Conservation (phyloP, 106 monocot species). For the Acorus gramineus region DNA sequence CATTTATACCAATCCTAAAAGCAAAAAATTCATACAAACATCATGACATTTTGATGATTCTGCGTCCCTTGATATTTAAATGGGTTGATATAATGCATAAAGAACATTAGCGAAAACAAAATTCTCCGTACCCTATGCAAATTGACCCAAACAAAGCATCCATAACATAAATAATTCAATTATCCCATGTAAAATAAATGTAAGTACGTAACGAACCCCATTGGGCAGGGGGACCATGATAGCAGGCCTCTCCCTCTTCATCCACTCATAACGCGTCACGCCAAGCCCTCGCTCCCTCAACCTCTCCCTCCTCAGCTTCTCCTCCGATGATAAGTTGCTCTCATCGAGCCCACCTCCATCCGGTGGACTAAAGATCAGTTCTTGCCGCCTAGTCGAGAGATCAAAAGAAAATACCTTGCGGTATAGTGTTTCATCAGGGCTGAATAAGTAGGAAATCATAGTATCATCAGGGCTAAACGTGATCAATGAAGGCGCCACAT, state of each 20-base stretch:
- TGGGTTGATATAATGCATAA: too few species aligned
- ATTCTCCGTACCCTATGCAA: too few species aligned
- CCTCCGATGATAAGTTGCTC: conserved; percentile 77
- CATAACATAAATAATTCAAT: too few species aligned
- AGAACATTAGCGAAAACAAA: too few species aligned
- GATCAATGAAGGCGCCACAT: conserved; percentile 55
- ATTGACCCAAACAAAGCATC: too few species aligned
- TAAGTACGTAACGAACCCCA: conserved; percentile 41
- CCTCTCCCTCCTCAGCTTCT: conserved; percentile 84
- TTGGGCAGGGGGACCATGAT: conserved; percentile 87
- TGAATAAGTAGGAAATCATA: conserved; percentile 54
- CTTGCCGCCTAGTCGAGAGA: conserved; percentile 28
- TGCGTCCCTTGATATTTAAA: too few species aligned
- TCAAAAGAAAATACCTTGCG: conserved; percentile 72
- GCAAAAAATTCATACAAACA: background rate
- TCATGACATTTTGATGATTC: background rate
- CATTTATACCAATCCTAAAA: background rate
- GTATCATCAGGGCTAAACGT: conserved; percentile 91
- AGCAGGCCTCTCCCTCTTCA: conserved; percentile 20
- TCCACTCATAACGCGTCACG: conserved; percentile 85
- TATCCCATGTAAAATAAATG: background rate
- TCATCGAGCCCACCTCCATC: conserved; percentile 85
- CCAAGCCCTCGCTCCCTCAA: conserved; percentile 84
- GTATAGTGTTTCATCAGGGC: conserved; percentile 66
- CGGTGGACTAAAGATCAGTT: conserved; percentile 67